phyloP scores from a whole-genome alignment of 169 alveolate species.

The Toxoplasma gondii region DNA sequence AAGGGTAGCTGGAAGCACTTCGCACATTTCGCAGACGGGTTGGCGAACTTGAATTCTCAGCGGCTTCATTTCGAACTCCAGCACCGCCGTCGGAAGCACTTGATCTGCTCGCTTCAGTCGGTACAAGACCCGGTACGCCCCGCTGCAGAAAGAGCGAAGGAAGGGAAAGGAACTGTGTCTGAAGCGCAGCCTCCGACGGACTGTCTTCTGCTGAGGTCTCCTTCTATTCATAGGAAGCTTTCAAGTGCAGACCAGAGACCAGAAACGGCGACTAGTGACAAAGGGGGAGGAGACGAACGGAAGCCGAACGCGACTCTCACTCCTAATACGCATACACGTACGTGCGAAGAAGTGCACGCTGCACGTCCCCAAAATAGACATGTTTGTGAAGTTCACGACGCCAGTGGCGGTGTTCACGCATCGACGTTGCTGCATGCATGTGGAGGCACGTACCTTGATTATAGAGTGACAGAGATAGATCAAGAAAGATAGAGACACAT shows the following conservation, averaged over 20 bases:
- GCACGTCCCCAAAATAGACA: too few species aligned
- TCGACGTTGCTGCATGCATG: too few species aligned
- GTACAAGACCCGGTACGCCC: constrained; percentile 68
- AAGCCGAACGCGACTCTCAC: too few species aligned
- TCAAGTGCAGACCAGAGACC: neutral
- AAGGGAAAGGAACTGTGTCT: neutral
- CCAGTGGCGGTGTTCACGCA: too few species aligned
- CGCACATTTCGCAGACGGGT: constrained; percentile 87
- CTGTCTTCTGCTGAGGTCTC: neutral
- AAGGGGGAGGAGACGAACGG: too few species aligned
- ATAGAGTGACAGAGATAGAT: too few species aligned
- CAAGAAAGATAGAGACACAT: too few species aligned
- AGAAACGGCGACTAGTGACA: neutral
- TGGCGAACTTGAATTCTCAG: constrained; percentile 82
- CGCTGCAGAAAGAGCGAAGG: neutral
- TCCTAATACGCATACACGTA: too few species aligned
- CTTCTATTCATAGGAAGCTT: neutral
- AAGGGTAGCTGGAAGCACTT: constrained; percentile 75
- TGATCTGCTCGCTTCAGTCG: constrained; percentile 80
- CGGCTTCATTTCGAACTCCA: constrained; percentile 83
- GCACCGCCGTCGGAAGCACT: constrained; percentile 76
- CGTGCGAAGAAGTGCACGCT: too few species aligned
- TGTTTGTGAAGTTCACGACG: too few species aligned
- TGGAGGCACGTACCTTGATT: too few species aligned
- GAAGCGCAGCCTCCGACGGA: neutral